Conservation (phyloP, 2,329 filamentous ascomycete genomes). For the Bipolaris bicolor region DNA sequence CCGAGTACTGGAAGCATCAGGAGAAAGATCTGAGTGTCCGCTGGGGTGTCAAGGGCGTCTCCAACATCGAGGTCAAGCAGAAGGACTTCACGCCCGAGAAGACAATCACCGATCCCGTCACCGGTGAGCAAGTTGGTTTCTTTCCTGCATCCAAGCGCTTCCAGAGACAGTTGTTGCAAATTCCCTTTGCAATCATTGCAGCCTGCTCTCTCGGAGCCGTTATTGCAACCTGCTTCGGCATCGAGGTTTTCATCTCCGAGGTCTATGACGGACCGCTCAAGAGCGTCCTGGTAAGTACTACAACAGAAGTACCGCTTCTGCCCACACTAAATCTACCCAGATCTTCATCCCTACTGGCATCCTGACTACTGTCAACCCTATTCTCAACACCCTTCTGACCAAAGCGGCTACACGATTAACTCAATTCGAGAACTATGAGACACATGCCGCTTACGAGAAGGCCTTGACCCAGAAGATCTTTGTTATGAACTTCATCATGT, state of each 20-base stretch:
- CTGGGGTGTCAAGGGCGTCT: slow-evolving; percentile 88
- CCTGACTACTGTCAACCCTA: slow-evolving; percentile 79
- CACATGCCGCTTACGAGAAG: slow-evolving; percentile 79
- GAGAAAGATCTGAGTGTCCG: slow-evolving; percentile 83
- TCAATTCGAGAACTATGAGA: slow-evolving; percentile 90
- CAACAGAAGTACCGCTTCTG: not conserved
- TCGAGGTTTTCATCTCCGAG: slow-evolving; percentile 95
- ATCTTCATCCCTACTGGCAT: slow-evolving; percentile 88
- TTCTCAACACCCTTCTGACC: slow-evolving; percentile 77
- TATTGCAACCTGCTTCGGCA: slow-evolving; percentile 85
- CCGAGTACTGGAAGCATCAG: slow-evolving; percentile 96
- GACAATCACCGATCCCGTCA: slow-evolving; percentile 77
- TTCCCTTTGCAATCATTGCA: slow-evolving; percentile 83
- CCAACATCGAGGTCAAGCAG: slow-evolving; percentile 77
- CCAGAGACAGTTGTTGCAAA: slow-evolving; percentile 75
- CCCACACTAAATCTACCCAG: slow-evolving; percentile 51
- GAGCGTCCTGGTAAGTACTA: slow-evolving; percentile 71
- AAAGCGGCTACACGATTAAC: slow-evolving; percentile 78
- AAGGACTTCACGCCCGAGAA: slow-evolving; percentile 80
- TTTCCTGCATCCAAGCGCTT: slow-evolving; percentile 80
- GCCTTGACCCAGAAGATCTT: slow-evolving; percentile 93
- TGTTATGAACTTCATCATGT: slow-evolving; percentile 94
- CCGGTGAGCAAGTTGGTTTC: slow-evolving; percentile 76
- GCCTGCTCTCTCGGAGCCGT: slow-evolving; percentile 75
- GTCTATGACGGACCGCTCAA: slow-evolving; percentile 91